Conservation (phyloP, 2,329 filamentous ascomycete genomes). For the Shiraia sp. region DNA sequence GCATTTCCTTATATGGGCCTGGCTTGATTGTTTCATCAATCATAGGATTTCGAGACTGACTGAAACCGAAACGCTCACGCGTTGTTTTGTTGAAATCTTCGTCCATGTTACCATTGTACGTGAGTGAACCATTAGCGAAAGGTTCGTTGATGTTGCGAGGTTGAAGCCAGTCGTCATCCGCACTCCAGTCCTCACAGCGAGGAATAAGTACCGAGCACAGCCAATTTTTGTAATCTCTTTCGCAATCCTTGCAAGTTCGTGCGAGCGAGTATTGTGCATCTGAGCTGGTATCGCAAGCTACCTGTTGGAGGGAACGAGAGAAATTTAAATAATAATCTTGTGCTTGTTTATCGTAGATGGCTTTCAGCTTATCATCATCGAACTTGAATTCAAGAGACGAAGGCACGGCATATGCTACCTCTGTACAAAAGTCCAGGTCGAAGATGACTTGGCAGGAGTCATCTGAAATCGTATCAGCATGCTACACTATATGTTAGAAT, state of each 20-base stretch:
- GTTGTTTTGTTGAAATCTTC: conserved; percentile 28
- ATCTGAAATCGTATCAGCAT: conserved; percentile 51
- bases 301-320: conserved; percentile 77
- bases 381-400: conserved; percentile 69
- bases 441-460: conserved; percentile 84
- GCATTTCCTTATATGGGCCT: conserved; percentile 90
- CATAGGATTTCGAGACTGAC: conserved; percentile 67
- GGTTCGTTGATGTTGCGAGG: conserved; percentile 70
- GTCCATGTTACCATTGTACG: conserved; percentile 14
- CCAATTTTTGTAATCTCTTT: conserved; percentile 85
- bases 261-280: conserved; percentile 81
- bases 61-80: conserved; percentile 47
- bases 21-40: conserved; percentile 76
- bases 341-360: conserved; percentile 80
- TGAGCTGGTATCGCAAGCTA: conserved; percentile 77
- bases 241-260: conserved; percentile 75
- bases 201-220: conserved; percentile 92
- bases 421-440: conserved; percentile 84
- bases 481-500: neutral
- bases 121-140: conserved; percentile 69
- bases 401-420: conserved; percentile 89
- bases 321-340: conserved; percentile 74
- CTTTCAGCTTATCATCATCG: conserved; percentile 64
- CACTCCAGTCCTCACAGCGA: conserved; percentile 82
- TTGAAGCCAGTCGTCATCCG: conserved; percentile 55